Evolutionary conservation across 768 basidiomycete genomes (phyloP), one percentile per base, ranked within the genome.

Genomic region (Thelephora ganbajun): DNA sequence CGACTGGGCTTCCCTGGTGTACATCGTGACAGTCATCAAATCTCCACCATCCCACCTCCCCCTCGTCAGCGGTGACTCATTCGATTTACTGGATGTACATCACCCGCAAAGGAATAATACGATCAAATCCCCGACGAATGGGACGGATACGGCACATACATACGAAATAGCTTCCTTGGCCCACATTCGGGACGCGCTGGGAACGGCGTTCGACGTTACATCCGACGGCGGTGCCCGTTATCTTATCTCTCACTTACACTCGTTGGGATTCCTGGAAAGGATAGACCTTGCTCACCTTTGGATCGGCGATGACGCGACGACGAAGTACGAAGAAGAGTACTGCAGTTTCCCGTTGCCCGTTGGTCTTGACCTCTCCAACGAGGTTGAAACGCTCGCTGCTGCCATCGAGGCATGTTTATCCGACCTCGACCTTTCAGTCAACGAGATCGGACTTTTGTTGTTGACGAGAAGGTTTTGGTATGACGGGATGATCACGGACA

Each of bases 401-500:
- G 71, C 81, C 4, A 74, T 88, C 22, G 86, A 88, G 58, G 73
- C 74, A 4, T 82, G 79, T 54, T 65, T 91, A 19, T 65, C 69
- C 5, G 83, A 87, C 54, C 58, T 86, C 20, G 79, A 88, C 59
- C 64, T 91, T 23, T 74, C 80, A 2, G 68, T 79, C 22, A 85
- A 87, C 54, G 88, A 91, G 61, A 66, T 72, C 34, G 87, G 80
- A 1, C 72, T 90, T 48, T 60, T 86, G 6, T 64, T 89, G 13
- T 65, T 91, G n/a, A 65, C 68, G 5, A 71, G 77, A 47, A 71
- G 78, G 54, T 75, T 85, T 51, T 87, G 80, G 79, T 86, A 87
- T 0, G 81, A 76, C 52, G 73, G 79, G 13, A 68, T 87, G 60
- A 70, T 77, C 36, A 81, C 87, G 12, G 76, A 80, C 33, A 86